These are phyloP conservation scores for Zizania palustris DNA, from an alignment of 202 grass and related monocot genomes.

Conservation along the genomic window DNA sequence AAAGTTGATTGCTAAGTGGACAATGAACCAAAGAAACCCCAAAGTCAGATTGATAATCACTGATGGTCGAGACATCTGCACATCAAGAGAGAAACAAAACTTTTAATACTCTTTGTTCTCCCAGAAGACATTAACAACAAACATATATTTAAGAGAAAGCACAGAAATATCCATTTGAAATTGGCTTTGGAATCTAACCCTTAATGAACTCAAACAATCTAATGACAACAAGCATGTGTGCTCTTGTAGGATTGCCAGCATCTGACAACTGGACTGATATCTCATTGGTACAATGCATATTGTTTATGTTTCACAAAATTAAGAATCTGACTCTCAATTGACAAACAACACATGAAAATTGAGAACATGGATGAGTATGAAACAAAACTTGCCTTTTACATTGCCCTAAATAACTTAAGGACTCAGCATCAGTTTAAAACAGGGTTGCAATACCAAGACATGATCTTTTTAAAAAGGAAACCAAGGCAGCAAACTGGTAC, in stretches of 20 bases:
- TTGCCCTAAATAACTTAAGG: slow-evolving; percentile 9
- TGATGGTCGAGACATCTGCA: too few species aligned
- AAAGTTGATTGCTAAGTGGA: slow-evolving; percentile 60
- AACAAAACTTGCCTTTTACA: slow-evolving; percentile 6
- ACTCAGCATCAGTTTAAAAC: slow-evolving; percentile 15
- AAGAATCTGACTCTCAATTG: slow-evolving; percentile 15
- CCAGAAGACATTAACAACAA: too few species aligned
- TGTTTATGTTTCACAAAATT: slow-evolving; percentile 10
- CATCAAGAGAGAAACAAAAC: too few species aligned
- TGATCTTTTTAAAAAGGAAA: not conserved
- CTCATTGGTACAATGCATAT: slow-evolving; percentile 6
- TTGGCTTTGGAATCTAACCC: slow-evolving; percentile 11
- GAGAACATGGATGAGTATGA: slow-evolving; percentile 3
- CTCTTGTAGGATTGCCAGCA: not conserved
- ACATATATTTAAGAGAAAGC: too few species aligned
- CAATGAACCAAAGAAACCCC: slow-evolving; percentile 69
- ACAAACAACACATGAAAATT: slow-evolving; percentile 33
- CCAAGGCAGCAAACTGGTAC: not conserved
- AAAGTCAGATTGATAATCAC: slow-evolving; percentile 51
- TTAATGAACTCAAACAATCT: slow-evolving; percentile 23
- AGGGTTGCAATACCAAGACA: slow-evolving; percentile 4
- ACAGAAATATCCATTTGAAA: slow-evolving; percentile 9
- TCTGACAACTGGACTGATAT: not conserved
- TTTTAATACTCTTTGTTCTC: too few species aligned
- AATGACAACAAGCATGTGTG: not conserved